These are phyloP conservation scores for Sequoia sempervirens DNA, from an alignment of 75 land plant genomes.

Conservation along the genomic window DNA sequence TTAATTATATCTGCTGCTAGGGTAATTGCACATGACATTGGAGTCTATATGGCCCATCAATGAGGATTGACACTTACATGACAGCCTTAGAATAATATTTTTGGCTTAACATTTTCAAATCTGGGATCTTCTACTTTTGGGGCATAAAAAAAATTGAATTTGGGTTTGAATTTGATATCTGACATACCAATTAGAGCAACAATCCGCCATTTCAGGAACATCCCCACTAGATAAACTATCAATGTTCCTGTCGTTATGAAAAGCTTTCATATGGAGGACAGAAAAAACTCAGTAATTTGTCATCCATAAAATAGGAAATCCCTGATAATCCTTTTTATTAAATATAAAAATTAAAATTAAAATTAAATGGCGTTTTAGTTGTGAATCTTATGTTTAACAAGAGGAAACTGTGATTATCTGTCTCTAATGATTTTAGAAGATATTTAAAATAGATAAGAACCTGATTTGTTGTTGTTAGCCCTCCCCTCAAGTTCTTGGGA, in stretches of 20 bases:
- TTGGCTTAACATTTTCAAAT: neutral
- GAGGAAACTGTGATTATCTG: neutral
- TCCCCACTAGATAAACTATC: constrained; percentile 29
- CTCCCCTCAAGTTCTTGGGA: constrained; percentile 67
- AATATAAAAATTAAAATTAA: no score
- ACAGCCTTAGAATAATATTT: neutral
- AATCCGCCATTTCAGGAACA: constrained; percentile 33
- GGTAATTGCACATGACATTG: neutral
- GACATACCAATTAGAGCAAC: constrained; percentile 48
- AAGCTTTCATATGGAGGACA: constrained; percentile 5
- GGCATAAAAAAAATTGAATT: neutral
- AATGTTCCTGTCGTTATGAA: constrained; percentile 39
- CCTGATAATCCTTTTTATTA: neutral
- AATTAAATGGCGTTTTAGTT: neutral
- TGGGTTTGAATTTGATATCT: neutral
- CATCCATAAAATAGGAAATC: neutral
- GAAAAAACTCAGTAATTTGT: neutral
- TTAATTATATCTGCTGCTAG: neutral
- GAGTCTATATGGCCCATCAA: neutral
- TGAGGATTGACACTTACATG: neutral
- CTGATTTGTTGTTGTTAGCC: constrained; percentile 69
- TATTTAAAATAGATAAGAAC: constrained; percentile 15
- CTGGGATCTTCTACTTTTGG: neutral
- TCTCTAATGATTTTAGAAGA: neutral
- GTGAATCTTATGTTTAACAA: neutral